Evolutionary conservation across 257 asterid species (phyloP).

Genomic region (Schizonepeta tenuifolia): DNA sequence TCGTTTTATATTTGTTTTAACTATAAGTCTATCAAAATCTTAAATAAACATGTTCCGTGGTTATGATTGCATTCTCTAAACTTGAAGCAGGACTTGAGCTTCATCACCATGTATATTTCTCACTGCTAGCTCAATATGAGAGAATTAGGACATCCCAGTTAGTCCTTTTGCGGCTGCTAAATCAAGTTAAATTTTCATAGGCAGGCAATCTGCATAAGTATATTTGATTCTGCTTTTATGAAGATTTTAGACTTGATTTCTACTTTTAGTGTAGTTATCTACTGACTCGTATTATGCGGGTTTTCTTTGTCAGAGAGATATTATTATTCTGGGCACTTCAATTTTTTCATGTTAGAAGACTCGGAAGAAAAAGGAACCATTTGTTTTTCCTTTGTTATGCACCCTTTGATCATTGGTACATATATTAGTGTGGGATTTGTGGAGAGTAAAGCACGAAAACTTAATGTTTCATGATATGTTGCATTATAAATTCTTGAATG

Average conservation of each 20-base stretch:
- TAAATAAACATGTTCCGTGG: not conserved
- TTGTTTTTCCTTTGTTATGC: not conserved
- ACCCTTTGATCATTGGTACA: not conserved
- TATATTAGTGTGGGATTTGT: not conserved
- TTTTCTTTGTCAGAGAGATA: not conserved
- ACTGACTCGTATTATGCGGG: not conserved
- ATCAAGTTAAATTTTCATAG: not conserved
- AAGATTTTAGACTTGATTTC: not conserved
- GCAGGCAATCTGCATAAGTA: not conserved
- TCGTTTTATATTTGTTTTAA: not conserved
- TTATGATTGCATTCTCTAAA: not conserved
- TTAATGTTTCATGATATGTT: not conserved
- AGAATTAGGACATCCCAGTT: not conserved
- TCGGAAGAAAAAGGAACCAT: not conserved
- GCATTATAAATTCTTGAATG: not conserved
- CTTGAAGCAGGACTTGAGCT: conserved; percentile 12
- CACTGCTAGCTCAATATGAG: not conserved
- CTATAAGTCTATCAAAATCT: not conserved
- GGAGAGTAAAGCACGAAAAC: not conserved
- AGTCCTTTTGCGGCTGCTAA: not conserved
- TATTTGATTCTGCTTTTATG: not conserved
- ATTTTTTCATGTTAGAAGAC: not conserved
- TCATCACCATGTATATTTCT: not conserved
- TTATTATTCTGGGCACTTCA: not conserved
- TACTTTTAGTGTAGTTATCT: not conserved